phyloP scores from a whole-genome alignment of 768 basidiomycete genomes.

The Hebeloma cylindrosporum region DNA sequence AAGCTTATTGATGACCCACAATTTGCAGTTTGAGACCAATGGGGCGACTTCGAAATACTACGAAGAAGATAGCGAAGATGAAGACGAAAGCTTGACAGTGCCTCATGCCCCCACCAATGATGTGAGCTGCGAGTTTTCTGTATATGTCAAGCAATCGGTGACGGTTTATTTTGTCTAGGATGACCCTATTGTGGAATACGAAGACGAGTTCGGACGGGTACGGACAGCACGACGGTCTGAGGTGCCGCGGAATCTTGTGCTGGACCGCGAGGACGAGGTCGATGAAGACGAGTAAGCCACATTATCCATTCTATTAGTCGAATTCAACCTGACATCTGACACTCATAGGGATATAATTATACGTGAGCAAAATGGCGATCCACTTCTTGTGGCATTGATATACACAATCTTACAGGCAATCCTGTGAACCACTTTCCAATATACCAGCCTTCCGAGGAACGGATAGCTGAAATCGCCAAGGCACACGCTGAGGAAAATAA shows the following conservation, averaged over 20 bases:
- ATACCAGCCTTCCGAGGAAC: slow-evolving; percentile 82
- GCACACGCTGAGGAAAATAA: slow-evolving; percentile 70
- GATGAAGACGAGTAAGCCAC: slow-evolving; percentile 60
- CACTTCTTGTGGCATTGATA: neutral
- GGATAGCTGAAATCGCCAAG: slow-evolving; percentile 71
- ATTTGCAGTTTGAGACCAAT: slow-evolving; percentile 54
- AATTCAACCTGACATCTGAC: slow-evolving; percentile 9
- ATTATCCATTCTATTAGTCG: slow-evolving; percentile 1
- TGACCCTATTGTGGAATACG: slow-evolving; percentile 82
- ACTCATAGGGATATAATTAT: slow-evolving; percentile 56
- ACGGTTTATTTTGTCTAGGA: slow-evolving; percentile 37
- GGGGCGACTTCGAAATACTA: slow-evolving; percentile 41
- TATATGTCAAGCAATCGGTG: neutral
- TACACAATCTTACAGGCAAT: slow-evolving; percentile 51
- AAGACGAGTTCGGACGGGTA: slow-evolving; percentile 84
- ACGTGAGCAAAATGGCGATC: slow-evolving; percentile 34
- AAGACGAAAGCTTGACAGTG: slow-evolving; percentile 73
- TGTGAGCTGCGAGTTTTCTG: slow-evolving; percentile 33
- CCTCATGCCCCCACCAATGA: slow-evolving; percentile 42
- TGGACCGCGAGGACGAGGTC: slow-evolving; percentile 42
- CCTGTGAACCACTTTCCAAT: slow-evolving; percentile 85
- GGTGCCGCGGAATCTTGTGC: slow-evolving; percentile 66
- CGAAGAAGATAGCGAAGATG: slow-evolving; percentile 72
- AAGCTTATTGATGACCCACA: neutral
- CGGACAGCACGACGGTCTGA: slow-evolving; percentile 71